Evolutionary conservation across 2,329 filamentous ascomycete species (phyloP), one percentile per base, ranked within the genome.

Genomic region (Fusarium sp.): DNA sequence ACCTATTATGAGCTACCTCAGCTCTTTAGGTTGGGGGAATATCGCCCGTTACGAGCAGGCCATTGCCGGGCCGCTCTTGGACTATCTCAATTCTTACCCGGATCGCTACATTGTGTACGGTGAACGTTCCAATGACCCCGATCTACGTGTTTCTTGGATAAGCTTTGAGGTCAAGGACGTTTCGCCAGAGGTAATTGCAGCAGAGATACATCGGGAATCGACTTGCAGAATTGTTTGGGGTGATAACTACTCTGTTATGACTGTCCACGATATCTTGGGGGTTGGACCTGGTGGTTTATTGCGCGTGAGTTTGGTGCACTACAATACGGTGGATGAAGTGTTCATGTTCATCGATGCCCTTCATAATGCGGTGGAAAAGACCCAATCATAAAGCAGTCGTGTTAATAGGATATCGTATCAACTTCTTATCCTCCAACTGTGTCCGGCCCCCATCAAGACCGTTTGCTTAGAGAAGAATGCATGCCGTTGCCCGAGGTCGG

Each of bases 291-390:
- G 62, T 38, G 63, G 63, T 1, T 23, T 66, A 9, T 52, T 66
- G 18, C 38, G 63, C n/a, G 57, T 17, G 37, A 61, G 57, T 20
- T 53, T 66, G 32, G 57, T 62, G 7, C 63, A 66, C 46, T 66
- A 66, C 20, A 66, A 66, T 15, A 66, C 57, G 17, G 40, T 64
- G 23, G 60, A 64, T 27, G 60, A 64, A 23, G 23, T 23, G 23
- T 23, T 23, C 4, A 23, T 23, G 23, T 23, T 23, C 23, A 23
- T 23, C 23, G 23, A 23, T 23, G 23, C 23, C 23, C 23, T 23
- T 23, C 4, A 23, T 5, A 23, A 23, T 23, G 4, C 23, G 23
- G 23, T 23, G 23, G 23, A 23, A 23, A 23, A 23, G 23, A 23
- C 5, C 23, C 23, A 23, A 23, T 23, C 23, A 23, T 23, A 23